These are phyloP conservation scores for Mimosa bimucronata DNA, from an alignment of 306 rosid genomes.

Conservation along the genomic window DNA sequence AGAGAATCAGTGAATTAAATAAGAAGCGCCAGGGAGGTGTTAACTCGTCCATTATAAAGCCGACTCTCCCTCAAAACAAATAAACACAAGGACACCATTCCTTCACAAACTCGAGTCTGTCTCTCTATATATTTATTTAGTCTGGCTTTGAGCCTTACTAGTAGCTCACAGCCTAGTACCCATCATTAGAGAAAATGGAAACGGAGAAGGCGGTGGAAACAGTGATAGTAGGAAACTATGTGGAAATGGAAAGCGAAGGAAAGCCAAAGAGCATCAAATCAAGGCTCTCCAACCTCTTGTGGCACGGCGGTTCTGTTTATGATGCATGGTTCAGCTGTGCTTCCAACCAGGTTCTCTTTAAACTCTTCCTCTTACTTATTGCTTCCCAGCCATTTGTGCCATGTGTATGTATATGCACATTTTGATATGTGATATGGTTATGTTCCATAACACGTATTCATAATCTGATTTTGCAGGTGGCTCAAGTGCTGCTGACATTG, in stretches of 20 bases:
- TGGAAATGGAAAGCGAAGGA: constrained; percentile 75
- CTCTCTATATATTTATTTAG: not conserved
- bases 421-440: too few relatives aligned
- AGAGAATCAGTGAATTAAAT: not conserved
- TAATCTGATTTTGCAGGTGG: constrained; percentile 52
- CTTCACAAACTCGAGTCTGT: not conserved
- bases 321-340: constrained; percentile 95
- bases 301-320: constrained; percentile 89
- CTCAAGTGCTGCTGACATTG: constrained; percentile 82
- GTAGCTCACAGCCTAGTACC: not conserved
- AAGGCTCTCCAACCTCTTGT: constrained; percentile 58
- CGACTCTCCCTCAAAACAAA: not conserved
- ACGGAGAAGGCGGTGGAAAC: constrained; percentile 71
- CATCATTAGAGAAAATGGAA: constrained; percentile 37
- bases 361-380: not conserved
- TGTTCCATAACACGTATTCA: not conserved
- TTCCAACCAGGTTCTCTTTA: constrained; percentile 60
- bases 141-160: not conserved
- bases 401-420: not conserved
- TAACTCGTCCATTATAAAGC: not conserved
- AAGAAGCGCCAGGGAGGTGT: not conserved
- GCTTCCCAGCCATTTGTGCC: not conserved
- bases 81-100: not conserved
- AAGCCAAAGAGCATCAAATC: constrained; percentile 51
- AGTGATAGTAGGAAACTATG: constrained; percentile 75